Conservation (phyloP, 768 basidiomycete species). For the Russula sp. region DNA sequence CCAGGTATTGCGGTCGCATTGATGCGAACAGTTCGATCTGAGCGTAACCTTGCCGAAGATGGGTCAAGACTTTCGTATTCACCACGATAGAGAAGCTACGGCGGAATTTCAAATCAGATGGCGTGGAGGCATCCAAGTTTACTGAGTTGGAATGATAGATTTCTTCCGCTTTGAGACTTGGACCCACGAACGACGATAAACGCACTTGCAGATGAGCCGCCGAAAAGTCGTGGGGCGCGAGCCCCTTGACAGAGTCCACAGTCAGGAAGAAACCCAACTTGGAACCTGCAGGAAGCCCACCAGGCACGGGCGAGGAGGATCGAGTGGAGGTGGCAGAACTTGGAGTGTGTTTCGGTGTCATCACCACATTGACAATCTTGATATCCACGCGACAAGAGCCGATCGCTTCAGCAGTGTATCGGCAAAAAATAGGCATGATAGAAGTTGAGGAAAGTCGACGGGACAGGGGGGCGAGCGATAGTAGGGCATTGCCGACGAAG, state of each 20-base stretch:
- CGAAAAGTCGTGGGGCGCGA: slow-evolving; percentile 86
- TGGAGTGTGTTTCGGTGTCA: slow-evolving; percentile 53
- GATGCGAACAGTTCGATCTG: slow-evolving; percentile 89
- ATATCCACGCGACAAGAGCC: slow-evolving; percentile 88
- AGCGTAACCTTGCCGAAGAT: slow-evolving; percentile 72
- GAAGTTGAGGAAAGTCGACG: slow-evolving; percentile 68
- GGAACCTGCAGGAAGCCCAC: slow-evolving; percentile 61
- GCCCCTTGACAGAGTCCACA: slow-evolving; percentile 82
- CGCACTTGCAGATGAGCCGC: slow-evolving; percentile 83
- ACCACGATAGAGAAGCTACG: slow-evolving; percentile 75
- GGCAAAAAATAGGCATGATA: slow-evolving; percentile 86
- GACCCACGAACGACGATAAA: slow-evolving; percentile 80
- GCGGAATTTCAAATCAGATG: slow-evolving; percentile 80
- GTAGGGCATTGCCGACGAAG: slow-evolving; percentile 82
- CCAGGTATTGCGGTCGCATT: slow-evolving; percentile 74
- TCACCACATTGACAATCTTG: slow-evolving; percentile 66
- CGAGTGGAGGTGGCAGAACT: slow-evolving; percentile 64
- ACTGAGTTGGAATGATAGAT: slow-evolving; percentile 70
- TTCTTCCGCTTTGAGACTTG: slow-evolving; percentile 64
- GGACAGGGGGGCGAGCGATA: slow-evolving; percentile 77
- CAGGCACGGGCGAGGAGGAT: slow-evolving; percentile 68
- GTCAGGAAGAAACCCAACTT: slow-evolving; percentile 82
- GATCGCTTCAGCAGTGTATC: slow-evolving; percentile 92
- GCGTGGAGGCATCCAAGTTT: slow-evolving; percentile 63
- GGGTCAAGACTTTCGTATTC: slow-evolving; percentile 62